Evolutionary conservation across 2,329 filamentous ascomycete species (phyloP), one percentile per base, ranked within the genome.

Genomic region (Aspergillus alliaceus): DNA sequence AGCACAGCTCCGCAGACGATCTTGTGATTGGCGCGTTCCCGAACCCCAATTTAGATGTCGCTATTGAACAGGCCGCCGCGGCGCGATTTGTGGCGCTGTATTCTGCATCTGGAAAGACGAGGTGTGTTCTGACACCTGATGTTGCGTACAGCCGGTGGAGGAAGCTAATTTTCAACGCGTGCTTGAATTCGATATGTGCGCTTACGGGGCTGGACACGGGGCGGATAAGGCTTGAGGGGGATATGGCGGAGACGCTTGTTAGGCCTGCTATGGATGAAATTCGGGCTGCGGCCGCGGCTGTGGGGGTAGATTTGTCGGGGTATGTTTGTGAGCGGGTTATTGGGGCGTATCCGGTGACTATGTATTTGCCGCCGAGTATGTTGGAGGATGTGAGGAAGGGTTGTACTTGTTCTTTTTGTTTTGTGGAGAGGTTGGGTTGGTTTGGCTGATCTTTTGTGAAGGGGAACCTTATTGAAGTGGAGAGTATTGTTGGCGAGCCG

Each of bases 401-500:
- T 50, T 44, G 32, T 51, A 18, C 25, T 42, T 2, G 12, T 42
- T 15, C 14, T 39, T 20, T 11, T 51, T 24, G 18, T 4, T 37
- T 53, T 15, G 27, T 40, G 29, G 18, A 6, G 9, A 14, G 11
- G 7, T 15, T 39, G 3, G 8, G 8, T 9, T 40, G 27, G 57
- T 22, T 42, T 25, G 1, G 31, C 50, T 32, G 8, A 50, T 35
- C 12, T 22, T 15, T 42, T 27, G 11, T 51, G 4, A 20, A 79
- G 79, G 79, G 82, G 15, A 84, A 84, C 63, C 81, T 77, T 48
- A 80, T 82, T 57, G 82, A 85, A 66, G 75, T 79, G 39, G 82
- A 84, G 63, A 83, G 79, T 58, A 75, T 85, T 31, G 68, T 84
- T 4, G 82, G 82, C 1, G 82, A 84, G 68, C 81, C 82, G 15